These are phyloP conservation scores for Macroventuria anomochaeta DNA, from an alignment of 2,329 filamentous ascomycete species.

Conservation along the genomic window DNA sequence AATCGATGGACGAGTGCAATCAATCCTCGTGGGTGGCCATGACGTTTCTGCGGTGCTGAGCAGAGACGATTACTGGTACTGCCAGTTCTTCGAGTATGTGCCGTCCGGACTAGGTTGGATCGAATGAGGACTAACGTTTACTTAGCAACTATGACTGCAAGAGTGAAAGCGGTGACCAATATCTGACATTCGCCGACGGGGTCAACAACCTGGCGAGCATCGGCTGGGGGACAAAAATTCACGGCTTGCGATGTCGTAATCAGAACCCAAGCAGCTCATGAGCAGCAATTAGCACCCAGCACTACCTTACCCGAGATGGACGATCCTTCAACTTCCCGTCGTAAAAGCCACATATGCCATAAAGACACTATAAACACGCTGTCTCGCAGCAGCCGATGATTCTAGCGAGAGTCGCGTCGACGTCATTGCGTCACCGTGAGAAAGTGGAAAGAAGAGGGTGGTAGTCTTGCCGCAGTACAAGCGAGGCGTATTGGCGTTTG, in stretches of 20 bases:
- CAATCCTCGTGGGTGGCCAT: conserved; percentile 41
- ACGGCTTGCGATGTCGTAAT: conserved; percentile 37
- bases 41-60: conserved; percentile 33
- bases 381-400: background rate
- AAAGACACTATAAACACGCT: background rate
- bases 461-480: background rate
- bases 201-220: conserved; percentile 42
- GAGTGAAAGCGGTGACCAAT: conserved; percentile 25
- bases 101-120: background rate
- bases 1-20: conserved; percentile 44
- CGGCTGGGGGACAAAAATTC: conserved; percentile 39
- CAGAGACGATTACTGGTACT: conserved; percentile 43
- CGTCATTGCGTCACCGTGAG: background rate
- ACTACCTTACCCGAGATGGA: background rate
- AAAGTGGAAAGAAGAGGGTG: background rate
- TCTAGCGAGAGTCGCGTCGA: background rate
- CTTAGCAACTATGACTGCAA: conserved; percentile 43
- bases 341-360: background rate
- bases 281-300: background rate
- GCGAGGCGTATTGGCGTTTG: conserved; percentile 9
- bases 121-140: conserved; percentile 9
- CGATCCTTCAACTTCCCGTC: background rate
- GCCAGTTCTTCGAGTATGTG: conserved; percentile 44
- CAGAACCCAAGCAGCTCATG: conserved; percentile 11
- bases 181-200: conserved; percentile 36